A percentile compares a stretch with the other conserved stretches of the same genome.
These are phyloP conservation scores for Vishniacozyma victoriae DNA, from an alignment of 768 basidiomycete genomes.

Conservation along the genomic window DNA sequence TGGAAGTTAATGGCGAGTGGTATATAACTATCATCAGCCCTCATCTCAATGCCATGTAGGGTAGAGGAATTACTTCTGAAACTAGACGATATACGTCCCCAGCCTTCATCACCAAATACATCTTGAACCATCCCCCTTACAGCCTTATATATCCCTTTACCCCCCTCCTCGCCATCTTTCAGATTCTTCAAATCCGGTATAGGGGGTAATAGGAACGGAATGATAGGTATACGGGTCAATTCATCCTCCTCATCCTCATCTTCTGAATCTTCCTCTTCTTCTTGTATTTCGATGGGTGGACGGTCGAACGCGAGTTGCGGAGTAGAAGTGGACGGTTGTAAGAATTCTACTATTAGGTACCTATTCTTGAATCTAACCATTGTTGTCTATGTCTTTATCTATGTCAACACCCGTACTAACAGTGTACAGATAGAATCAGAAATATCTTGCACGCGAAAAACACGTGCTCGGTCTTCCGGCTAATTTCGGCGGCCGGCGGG, in stretches of 20 bases:
- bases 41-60: background rate
- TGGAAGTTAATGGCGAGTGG: constrained; percentile 71
- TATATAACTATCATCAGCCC: constrained; percentile 66
- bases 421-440: too few relatives aligned
- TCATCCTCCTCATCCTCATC: constrained; percentile 27
- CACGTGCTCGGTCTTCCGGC: too few relatives aligned
- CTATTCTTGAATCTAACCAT: constrained; percentile 84
- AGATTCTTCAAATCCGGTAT: constrained; percentile 9
- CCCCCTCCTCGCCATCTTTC: constrained; percentile 23
- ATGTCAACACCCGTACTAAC: too few relatives aligned
- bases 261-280: constrained; percentile 5
- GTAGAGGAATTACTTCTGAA: constrained; percentile 57
- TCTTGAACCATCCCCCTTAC: constrained; percentile 62
- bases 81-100: constrained; percentile 71
- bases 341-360: constrained; percentile 81
- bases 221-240: constrained; percentile 5
- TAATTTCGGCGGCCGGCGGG: too few relatives aligned
- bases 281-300: background rate
- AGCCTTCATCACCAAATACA: constrained; percentile 79
- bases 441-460: too few relatives aligned
- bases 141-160: constrained; percentile 56
- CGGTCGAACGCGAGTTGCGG: background rate
- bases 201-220: constrained; percentile 30
- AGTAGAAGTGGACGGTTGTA: constrained; percentile 38
- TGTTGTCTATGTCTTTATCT: background rate